Evolutionary conservation across 2,329 filamentous ascomycete genomes (phyloP).

Genomic region (Pochonia chlamydosporia): DNA sequence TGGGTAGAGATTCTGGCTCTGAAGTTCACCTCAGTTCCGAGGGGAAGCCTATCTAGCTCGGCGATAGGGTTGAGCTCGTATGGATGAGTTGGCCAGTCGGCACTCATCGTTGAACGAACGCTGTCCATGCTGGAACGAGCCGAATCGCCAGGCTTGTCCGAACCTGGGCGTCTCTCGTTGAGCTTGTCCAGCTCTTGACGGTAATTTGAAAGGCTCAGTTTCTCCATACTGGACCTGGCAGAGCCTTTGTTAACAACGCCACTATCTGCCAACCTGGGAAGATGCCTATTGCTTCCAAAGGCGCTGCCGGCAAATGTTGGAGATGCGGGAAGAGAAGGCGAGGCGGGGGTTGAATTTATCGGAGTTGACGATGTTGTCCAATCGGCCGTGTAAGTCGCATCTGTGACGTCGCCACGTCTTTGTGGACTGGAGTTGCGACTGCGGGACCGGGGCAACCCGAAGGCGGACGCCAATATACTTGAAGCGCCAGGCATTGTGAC

Average conservation of each 20-base stretch:
- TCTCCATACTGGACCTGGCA: conserved; percentile 22
- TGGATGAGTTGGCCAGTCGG: conserved; percentile 34
- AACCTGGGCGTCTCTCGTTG: conserved; percentile 16
- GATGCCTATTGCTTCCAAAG: conserved; percentile 14
- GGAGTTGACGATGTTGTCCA: conserved; percentile 9
- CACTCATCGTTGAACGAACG: conserved; percentile 28
- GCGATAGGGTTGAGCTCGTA: conserved; percentile 32
- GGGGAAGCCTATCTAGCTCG: conserved; percentile 29
- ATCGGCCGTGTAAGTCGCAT: conserved; percentile 10
- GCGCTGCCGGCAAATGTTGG: conserved; percentile 8
- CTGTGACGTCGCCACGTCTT: conserved; percentile 12
- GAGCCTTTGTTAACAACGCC: conserved; percentile 21
- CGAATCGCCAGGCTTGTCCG: conserved; percentile 21
- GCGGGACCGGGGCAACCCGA: conserved; percentile 24
- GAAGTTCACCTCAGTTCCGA: conserved; percentile 35
- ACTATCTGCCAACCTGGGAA: conserved; percentile 26
- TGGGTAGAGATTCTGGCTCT: conserved; percentile 51
- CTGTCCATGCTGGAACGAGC: conserved; percentile 23
- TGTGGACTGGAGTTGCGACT: conserved; percentile 13
- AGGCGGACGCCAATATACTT: conserved; percentile 26
- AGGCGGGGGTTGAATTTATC: conserved; percentile 6
- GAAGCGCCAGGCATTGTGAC: conserved; percentile 22
- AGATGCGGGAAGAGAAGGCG: conserved; percentile 8
- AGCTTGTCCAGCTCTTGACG: conserved; percentile 13
- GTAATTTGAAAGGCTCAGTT: conserved; percentile 18